Conservation (phyloP, 148 eudicot genomes). For the Suaeda aralocaspica region DNA sequence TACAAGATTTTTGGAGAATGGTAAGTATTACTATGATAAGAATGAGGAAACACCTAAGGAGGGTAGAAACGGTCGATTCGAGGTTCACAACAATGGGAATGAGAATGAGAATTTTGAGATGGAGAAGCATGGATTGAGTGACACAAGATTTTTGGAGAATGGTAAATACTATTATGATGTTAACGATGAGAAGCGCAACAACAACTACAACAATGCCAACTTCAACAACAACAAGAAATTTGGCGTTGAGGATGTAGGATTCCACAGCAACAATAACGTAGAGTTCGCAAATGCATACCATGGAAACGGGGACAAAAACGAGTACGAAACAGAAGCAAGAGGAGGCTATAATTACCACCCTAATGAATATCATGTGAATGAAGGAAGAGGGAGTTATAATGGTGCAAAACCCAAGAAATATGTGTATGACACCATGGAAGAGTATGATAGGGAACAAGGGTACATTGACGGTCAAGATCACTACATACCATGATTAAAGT, state of each 20-base stretch:
- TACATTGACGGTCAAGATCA: conserved; percentile 17
- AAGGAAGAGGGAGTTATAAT: no score
- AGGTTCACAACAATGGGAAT: background rate
- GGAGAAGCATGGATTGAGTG: conserved; percentile 51
- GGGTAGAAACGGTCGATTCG: no score
- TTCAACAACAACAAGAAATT: background rate
- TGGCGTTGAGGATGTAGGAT: background rate
- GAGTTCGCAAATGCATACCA: background rate
- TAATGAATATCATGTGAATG: conserved; percentile 11
- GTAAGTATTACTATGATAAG: conserved; percentile 32
- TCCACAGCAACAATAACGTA: conserved; percentile 4
- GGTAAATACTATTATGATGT: conserved; percentile 35
- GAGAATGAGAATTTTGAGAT: background rate
- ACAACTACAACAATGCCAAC: background rate
- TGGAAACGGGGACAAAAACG: conserved; percentile 6
- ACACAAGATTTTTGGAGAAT: conserved; percentile 45
- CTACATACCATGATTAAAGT: conserved; percentile 14
- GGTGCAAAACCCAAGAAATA: conserved; percentile 12
- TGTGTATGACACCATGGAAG: conserved; percentile 25
- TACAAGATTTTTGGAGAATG: conserved; percentile 44
- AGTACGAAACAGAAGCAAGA: conserved; percentile 9
- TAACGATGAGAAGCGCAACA: conserved; percentile 6
- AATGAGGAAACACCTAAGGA: background rate
- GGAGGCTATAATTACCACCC: background rate
- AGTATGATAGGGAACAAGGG: conserved; percentile 29